Percentiles rank a stretch among this genome's conserved stretches.
phyloP scores from a whole-genome alignment of 805 yeast species.

The Candida saitoana region DNA sequence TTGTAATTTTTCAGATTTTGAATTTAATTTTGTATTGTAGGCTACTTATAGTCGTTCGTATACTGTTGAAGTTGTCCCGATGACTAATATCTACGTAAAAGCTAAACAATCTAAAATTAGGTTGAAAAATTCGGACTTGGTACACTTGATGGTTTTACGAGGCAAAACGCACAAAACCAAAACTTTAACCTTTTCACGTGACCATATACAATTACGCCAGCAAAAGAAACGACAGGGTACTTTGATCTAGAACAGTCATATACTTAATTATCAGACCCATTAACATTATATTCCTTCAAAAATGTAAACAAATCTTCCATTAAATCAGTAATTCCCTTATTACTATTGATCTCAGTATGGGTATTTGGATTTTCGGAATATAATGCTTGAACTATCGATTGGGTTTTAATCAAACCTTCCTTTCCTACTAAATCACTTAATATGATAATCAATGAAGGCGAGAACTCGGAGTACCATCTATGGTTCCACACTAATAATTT shows the following conservation, averaged over 20 bases:
- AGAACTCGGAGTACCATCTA: slow-evolving; percentile 93
- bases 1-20: not conserved
- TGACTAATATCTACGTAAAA: not conserved
- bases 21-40: too few species aligned
- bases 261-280: slow-evolving; percentile 40
- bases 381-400: slow-evolving; percentile 64
- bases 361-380: slow-evolving; percentile 39
- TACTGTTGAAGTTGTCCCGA: not conserved
- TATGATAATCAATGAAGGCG: slow-evolving; percentile 60
- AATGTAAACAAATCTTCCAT: slow-evolving; percentile 50
- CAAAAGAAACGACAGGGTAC: slow-evolving; percentile 4
- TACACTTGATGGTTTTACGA: not conserved
- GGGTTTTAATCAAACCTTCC: slow-evolving; percentile 76
- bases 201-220: too few species aligned
- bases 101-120: not conserved
- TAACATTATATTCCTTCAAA: slow-evolving; percentile 41
- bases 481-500: slow-evolving; percentile 95
- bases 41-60: not conserved
- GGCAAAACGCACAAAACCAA: not conserved
- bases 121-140: not conserved
- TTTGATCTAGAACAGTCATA: not conserved
- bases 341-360: slow-evolving; percentile 22
- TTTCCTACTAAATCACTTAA: slow-evolving; percentile 61
- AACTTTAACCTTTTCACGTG: not conserved
- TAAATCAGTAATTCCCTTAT: slow-evolving; percentile 54